A percentile compares a stretch with the other conserved stretches of the same genome.
Evolutionary conservation across 75 land plant genomes (phyloP).

Genomic region (Isoetes taiwanensis): DNA sequence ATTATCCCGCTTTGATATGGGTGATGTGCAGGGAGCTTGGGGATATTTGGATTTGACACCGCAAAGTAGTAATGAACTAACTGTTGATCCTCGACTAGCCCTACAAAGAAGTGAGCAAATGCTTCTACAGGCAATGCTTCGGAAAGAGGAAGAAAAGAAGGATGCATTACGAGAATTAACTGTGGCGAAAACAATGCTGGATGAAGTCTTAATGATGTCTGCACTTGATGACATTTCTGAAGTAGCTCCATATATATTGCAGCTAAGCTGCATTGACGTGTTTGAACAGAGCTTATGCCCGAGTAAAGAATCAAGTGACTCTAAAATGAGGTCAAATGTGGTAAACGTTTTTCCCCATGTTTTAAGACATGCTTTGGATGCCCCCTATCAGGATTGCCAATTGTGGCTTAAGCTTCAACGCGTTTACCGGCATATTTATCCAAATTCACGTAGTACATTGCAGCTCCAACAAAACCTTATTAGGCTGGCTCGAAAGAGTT

Average conservation of each 20-base stretch:
- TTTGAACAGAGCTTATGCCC: slow-evolving; percentile 26
- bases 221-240: slow-evolving; percentile 68
- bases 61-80: slow-evolving; percentile 80
- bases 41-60: slow-evolving; percentile 83
- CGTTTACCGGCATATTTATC: slow-evolving; percentile 40
- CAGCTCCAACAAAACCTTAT: slow-evolving; percentile 44
- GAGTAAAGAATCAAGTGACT: not conserved
- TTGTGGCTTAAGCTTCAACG: slow-evolving; percentile 74
- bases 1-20: slow-evolving; percentile 79
- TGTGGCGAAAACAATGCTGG: slow-evolving; percentile 66
- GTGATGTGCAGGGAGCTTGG: slow-evolving; percentile 81
- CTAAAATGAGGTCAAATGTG: not conserved
- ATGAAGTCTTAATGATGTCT: slow-evolving; percentile 47
- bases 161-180: slow-evolving; percentile 32
- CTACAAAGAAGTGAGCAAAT: slow-evolving; percentile 94
- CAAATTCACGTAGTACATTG: slow-evolving; percentile 34
- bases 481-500: slow-evolving; percentile 68
- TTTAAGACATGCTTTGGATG: slow-evolving; percentile 25
- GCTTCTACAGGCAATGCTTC: slow-evolving; percentile 89
- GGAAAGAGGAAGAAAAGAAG: slow-evolving; percentile 31
- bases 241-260: slow-evolving; percentile 58
- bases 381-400: slow-evolving; percentile 49
- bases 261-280: slow-evolving; percentile 70
- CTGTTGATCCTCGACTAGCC: slow-evolving; percentile 76
- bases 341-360: slow-evolving; percentile 32